phyloP scores from a whole-genome alignment of 345 rosid genomes.

The Geranium brycei region DNA sequence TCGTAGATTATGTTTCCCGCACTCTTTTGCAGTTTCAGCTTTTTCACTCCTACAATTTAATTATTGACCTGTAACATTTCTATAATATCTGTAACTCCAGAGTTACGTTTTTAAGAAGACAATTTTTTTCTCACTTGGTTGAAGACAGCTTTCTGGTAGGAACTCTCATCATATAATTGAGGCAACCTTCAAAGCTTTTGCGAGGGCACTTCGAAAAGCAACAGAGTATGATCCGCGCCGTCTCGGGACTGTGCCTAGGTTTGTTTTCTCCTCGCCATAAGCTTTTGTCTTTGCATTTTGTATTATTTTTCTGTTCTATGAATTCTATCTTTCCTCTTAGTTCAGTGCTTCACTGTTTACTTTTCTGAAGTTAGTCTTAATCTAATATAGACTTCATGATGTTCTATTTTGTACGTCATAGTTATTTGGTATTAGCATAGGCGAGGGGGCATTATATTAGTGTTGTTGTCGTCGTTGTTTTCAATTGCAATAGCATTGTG shows the following conservation, averaged over 20 bases:
- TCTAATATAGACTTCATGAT: too few relatives aligned
- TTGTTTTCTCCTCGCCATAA: constrained; percentile 4
- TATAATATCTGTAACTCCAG: neutral
- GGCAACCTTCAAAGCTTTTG: constrained; percentile 95
- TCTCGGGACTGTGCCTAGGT: constrained; percentile 81
- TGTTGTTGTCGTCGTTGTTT: neutral
- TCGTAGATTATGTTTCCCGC: neutral
- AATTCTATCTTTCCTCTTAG: neutral
- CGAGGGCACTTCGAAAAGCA: constrained; percentile 90
- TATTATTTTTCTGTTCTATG: neutral
- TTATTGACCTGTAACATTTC: neutral
- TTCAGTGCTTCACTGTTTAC: neutral
- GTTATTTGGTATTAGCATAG: neutral
- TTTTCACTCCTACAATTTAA: too few relatives aligned
- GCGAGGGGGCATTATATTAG: neutral
- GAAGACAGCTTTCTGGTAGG: constrained; percentile 66
- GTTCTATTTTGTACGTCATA: too few relatives aligned
- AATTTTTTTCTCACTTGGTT: constrained; percentile 5
- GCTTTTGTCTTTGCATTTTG: neutral
- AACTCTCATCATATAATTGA: constrained; percentile 90
- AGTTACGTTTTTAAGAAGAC: neutral
- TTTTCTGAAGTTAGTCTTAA: neutral
- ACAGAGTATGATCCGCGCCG: constrained; percentile 68
- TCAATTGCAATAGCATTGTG: neutral
- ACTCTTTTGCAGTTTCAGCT: neutral